phyloP scores from a whole-genome alignment of 495 filamentous ascomycete species.

The Aspergillus bridgeri region DNA sequence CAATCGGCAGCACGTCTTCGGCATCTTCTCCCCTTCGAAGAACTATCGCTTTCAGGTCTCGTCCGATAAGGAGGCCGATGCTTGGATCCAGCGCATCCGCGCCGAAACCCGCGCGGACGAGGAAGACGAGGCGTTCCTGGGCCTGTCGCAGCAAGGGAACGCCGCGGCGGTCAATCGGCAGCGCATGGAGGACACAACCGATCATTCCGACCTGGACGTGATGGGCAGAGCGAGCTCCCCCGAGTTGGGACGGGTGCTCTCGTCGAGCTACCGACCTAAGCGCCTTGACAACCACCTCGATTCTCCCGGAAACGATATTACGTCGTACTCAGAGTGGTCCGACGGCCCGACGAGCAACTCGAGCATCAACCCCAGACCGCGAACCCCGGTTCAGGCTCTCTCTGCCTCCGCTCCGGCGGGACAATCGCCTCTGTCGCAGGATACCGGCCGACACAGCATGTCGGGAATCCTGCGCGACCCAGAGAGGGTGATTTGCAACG shows the following conservation, averaged over 20 bases:
- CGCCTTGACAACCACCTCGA: slow-evolving; percentile 58
- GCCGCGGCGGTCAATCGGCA: slow-evolving; percentile 31
- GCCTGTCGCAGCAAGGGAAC: slow-evolving; percentile 44
- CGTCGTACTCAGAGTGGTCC: slow-evolving; percentile 87
- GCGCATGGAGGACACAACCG: slow-evolving; percentile 43
- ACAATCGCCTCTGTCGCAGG: slow-evolving; percentile 40
- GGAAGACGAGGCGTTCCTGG: slow-evolving; percentile 75
- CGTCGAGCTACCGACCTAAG: slow-evolving; percentile 23
- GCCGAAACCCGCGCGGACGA: slow-evolving; percentile 77
- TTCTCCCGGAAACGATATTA: slow-evolving; percentile 84
- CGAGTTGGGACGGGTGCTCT: slow-evolving; percentile 36
- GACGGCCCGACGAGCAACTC: slow-evolving; percentile 50
- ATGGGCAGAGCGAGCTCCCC: slow-evolving; percentile 42
- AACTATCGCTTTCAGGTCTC: slow-evolving; percentile 86
- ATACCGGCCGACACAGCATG: slow-evolving; percentile 54
- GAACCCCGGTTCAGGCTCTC: slow-evolving; percentile 32
- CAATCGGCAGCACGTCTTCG: slow-evolving; percentile 77
- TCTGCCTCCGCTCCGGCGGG: slow-evolving; percentile 29
- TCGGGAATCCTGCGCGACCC: slow-evolving; percentile 56
- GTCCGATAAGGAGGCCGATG: slow-evolving; percentile 69
- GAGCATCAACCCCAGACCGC: slow-evolving; percentile 25
- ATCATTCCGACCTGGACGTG: slow-evolving; percentile 39
- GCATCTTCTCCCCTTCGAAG: slow-evolving; percentile 84
- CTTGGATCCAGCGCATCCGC: slow-evolving; percentile 84
- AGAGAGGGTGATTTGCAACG: slow-evolving; percentile 84